Conservation (phyloP, 2,329 filamentous ascomycete genomes). For the Fusarium graminum region DNA sequence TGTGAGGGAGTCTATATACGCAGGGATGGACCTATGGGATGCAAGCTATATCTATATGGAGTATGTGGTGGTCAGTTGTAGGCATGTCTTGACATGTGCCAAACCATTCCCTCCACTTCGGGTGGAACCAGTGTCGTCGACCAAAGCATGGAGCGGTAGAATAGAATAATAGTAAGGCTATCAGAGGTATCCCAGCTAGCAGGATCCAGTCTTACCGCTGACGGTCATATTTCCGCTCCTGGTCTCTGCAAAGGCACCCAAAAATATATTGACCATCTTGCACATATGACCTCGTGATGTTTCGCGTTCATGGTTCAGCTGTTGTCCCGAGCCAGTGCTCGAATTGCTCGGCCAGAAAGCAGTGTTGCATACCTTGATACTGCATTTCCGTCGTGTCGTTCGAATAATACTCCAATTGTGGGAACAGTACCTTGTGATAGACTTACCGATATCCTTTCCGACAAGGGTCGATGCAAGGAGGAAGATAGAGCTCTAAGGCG, state of each 20-base stretch:
- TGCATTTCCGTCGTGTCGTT: background rate
- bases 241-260: slow-evolving; percentile 20
- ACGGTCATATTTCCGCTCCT: slow-evolving; percentile 14
- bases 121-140: slow-evolving; percentile 47
- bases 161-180: slow-evolving; percentile 35
- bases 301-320: slow-evolving; percentile 3
- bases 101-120: slow-evolving; percentile 47
- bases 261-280: slow-evolving; percentile 9
- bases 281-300: slow-evolving; percentile 3
- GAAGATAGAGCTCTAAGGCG: slow-evolving; percentile 41
- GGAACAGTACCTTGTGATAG: slow-evolving; percentile 28
- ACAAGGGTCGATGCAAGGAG: slow-evolving; percentile 35
- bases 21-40: slow-evolving; percentile 28
- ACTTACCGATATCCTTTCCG: slow-evolving; percentile 40
- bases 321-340: slow-evolving; percentile 6
- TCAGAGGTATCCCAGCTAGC: slow-evolving; percentile 32
- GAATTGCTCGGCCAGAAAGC: background rate
- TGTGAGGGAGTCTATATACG: slow-evolving; percentile 35
- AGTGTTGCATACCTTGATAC: background rate
- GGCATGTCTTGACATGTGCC: slow-evolving; percentile 44
- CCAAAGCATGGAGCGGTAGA: slow-evolving; percentile 43
- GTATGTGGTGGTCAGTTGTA: slow-evolving; percentile 36
- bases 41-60: slow-evolving; percentile 41
- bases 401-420: slow-evolving; percentile 27
- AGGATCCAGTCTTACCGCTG: slow-evolving; percentile 31